These are phyloP conservation scores for Fomitopsis pulvina DNA, from an alignment of 768 basidiomycete species.

Conservation along the genomic window DNA sequence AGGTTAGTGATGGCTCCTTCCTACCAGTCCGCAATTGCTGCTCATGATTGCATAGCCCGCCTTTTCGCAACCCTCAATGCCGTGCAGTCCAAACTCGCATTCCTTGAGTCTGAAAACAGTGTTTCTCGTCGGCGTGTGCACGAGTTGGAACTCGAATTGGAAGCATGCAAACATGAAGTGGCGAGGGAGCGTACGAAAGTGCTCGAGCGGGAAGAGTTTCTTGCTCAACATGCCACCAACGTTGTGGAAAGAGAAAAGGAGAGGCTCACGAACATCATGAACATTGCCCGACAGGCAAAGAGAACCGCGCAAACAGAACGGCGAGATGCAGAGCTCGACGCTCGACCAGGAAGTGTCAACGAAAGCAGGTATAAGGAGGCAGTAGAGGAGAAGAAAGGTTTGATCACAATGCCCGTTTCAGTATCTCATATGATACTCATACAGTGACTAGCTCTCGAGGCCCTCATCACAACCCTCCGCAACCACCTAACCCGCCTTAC, in stretches of 20 bases:
- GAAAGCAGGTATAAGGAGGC: slow-evolving; percentile 59
- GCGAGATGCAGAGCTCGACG: slow-evolving; percentile 32
- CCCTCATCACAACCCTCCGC: slow-evolving; percentile 66
- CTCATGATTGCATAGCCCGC: slow-evolving; percentile 37
- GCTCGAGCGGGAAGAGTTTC: slow-evolving; percentile 46
- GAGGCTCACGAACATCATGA: background rate
- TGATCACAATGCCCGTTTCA: slow-evolving; percentile 5
- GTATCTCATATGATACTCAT: background rate
- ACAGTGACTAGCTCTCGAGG: slow-evolving; percentile 61
- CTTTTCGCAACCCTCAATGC: slow-evolving; percentile 53
- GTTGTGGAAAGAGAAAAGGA: slow-evolving; percentile 17
- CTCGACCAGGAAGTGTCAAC: slow-evolving; percentile 13
- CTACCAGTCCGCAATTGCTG: background rate
- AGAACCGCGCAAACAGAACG: slow-evolving; percentile 28
- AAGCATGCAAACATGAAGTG: slow-evolving; percentile 76
- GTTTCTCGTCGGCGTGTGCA: slow-evolving; percentile 77
- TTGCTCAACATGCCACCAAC: slow-evolving; percentile 24
- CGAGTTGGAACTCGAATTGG: slow-evolving; percentile 83
- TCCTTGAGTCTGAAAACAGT: slow-evolving; percentile 77
- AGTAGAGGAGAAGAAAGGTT: slow-evolving; percentile 88
- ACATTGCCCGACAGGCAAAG: slow-evolving; percentile 15
- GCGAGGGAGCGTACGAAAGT: slow-evolving; percentile 60
- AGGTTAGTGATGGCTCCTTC: slow-evolving; percentile 34
- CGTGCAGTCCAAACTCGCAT: slow-evolving; percentile 62
- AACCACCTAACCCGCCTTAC: slow-evolving; percentile 74